These are phyloP conservation scores for Gilbertella persicaria DNA, from an alignment of 371 early-diverging fungal genomes.

Conservation along the genomic window DNA sequence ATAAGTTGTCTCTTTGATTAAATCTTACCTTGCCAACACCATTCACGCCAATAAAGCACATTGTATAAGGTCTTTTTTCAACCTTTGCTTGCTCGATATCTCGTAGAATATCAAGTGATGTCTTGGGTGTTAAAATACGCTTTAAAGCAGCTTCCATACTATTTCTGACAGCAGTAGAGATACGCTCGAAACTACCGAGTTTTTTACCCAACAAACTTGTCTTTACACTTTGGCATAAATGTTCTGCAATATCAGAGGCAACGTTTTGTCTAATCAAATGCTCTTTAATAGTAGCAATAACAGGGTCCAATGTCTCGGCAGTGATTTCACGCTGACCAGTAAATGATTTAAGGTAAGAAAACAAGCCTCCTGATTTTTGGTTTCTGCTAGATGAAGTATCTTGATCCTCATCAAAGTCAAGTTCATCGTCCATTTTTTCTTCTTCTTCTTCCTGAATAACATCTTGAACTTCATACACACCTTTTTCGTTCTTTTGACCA, in stretches of 20 bases:
- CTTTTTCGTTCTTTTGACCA: constrained; percentile 66
- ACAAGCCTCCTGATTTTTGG: constrained; percentile 45
- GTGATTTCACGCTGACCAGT: constrained; percentile 69
- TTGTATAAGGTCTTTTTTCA: constrained; percentile 81
- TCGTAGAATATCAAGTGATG: constrained; percentile 95
- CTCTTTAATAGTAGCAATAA: constrained; percentile 82
- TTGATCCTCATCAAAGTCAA: constrained; percentile 20
- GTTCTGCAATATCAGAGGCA: constrained; percentile 87
- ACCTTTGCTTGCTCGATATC: constrained; percentile 81
- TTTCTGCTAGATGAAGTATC: no score
- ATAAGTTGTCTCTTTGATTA: not conserved
- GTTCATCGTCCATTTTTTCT: constrained; percentile 29
- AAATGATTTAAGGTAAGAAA: constrained; percentile 69
- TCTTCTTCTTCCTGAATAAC: constrained; percentile 57
- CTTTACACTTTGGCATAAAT: constrained; percentile 81
- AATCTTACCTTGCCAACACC: constrained; percentile 85
- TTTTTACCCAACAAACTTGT: constrained; percentile 80
- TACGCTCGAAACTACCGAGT: constrained; percentile 73
- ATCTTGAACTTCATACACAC: constrained; percentile 84
- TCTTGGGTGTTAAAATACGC: constrained; percentile 88
- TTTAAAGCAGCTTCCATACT: constrained; percentile 81
- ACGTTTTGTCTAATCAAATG: constrained; percentile 94
- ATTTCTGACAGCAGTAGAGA: constrained; percentile 70
- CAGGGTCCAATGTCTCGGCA: constrained; percentile 67
- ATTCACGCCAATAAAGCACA: constrained; percentile 98